Conservation (phyloP, 2,329 filamentous ascomycete genomes). For the Chrysoporthe deuterocubensis region DNA sequence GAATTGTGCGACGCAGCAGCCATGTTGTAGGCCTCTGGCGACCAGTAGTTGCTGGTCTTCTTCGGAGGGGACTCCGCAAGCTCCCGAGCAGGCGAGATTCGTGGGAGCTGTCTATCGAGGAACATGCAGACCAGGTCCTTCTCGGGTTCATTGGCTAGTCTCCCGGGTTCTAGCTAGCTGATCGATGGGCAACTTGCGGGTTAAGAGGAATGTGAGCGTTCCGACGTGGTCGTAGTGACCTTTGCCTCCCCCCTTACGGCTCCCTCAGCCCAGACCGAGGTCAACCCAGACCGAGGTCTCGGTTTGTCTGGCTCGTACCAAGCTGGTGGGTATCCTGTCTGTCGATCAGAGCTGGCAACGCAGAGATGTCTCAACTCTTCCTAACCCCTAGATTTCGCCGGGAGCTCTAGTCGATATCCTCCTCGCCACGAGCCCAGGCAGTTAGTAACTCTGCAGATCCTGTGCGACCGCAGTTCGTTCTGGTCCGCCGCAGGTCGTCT, state of each 20-base stretch:
- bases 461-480: conserved; percentile 24
- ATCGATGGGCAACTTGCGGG: conserved; percentile 1
- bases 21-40: conserved; percentile 49
- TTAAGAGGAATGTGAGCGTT: conserved; percentile 5
- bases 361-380: conserved; percentile 47
- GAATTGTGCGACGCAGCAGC: conserved; percentile 62
- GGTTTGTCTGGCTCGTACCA: conserved; percentile 20
- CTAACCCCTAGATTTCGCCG: conserved; percentile 14
- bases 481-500: conserved; percentile 22
- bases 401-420: conserved; percentile 13
- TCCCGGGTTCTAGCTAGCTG: conserved; percentile 13
- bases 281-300: conserved; percentile 19
- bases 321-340: conserved; percentile 25
- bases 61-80: conserved; percentile 42
- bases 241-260: conserved; percentile 23
- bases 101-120: conserved; percentile 44
- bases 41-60: conserved; percentile 40
- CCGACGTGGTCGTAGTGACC: conserved; percentile 8
- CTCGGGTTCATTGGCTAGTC: conserved; percentile 20
- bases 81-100: conserved; percentile 44
- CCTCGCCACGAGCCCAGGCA: conserved; percentile 21
- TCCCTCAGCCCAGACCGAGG: conserved; percentile 18
- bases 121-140: conserved; percentile 41
- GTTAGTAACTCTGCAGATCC: conserved; percentile 27
- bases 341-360: conserved; percentile 59